Evolutionary conservation across 179 eudicot species (phyloP).

Genomic region (Heliamphora pulchella): DNA sequence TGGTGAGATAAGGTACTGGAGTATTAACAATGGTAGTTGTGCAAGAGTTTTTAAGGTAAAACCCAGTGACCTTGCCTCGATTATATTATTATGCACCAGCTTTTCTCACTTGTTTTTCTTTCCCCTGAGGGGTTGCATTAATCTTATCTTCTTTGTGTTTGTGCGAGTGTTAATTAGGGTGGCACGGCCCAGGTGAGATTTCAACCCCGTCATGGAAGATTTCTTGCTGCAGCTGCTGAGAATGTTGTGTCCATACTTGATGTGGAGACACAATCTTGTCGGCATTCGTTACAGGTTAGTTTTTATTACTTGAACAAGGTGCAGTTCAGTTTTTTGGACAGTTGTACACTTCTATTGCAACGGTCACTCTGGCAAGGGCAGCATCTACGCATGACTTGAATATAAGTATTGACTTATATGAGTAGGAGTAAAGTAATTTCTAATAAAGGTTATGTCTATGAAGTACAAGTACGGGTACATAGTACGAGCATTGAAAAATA

Average conservation of each 20-base stretch:
- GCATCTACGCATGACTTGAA: background rate
- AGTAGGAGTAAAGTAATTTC: background rate
- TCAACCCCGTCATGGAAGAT: conserved; percentile 91
- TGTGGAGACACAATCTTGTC: conserved; percentile 76
- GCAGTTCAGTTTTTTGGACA: background rate
- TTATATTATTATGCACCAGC: background rate
- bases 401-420: background rate
- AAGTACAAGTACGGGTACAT: too few species aligned
- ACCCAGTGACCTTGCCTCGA: background rate
- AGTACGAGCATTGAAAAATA: too few species aligned
- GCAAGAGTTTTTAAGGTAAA: conserved; percentile 70
- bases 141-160: background rate
- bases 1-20: conserved; percentile 92
- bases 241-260: conserved; percentile 79
- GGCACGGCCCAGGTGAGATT: conserved; percentile 75
- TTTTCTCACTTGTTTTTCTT: background rate
- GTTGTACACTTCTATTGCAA: background rate
- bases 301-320: background rate
- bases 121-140: background rate
- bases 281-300: conserved; percentile 60
- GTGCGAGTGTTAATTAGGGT: conserved; percentile 40
- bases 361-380: background rate
- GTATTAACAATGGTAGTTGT: conserved; percentile 67
- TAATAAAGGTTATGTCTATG: background rate
- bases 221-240: conserved; percentile 89